Conservation (phyloP, 2,329 filamentous ascomycete species). For the Cladophialophora bantiana region DNA sequence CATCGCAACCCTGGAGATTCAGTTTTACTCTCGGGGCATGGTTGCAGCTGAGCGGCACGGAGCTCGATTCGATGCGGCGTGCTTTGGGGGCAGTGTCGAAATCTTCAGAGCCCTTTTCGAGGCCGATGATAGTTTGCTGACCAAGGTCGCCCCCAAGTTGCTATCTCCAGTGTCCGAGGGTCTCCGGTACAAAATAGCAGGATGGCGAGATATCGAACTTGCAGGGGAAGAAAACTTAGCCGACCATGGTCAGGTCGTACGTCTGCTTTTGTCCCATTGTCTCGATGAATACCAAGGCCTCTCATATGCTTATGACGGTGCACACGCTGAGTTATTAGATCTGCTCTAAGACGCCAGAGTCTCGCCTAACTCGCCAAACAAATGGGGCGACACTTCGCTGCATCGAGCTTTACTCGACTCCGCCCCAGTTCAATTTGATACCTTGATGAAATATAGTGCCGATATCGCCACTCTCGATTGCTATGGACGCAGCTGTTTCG, state of each 20-base stretch:
- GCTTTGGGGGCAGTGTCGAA: too few species aligned
- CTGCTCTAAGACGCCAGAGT: background rate
- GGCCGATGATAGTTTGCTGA: too few species aligned
- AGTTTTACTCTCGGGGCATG: too few species aligned
- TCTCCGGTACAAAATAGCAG: too few species aligned
- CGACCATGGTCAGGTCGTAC: background rate
- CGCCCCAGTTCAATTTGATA: background rate
- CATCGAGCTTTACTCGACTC: background rate
- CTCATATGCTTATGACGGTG: background rate
- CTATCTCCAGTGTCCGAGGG: too few species aligned
- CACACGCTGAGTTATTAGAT: background rate
- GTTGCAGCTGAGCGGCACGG: too few species aligned
- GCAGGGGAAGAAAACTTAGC: background rate
- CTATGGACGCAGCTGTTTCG: slow-evolving; percentile 2
- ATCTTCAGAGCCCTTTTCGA: too few species aligned
- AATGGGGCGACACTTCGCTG: background rate
- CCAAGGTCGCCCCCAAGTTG: too few species aligned
- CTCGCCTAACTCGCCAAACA: background rate
- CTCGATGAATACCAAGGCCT: background rate
- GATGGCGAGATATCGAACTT: too few species aligned
- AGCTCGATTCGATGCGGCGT: too few species aligned
- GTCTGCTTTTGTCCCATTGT: background rate
- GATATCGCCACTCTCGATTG: background rate
- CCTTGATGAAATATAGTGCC: background rate
- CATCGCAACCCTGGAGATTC: too few species aligned